A percentile compares a stretch with the other conserved stretches of the same genome.
phyloP scores from a whole-genome alignment of 1,284 basidiomycete genomes.

The Ganoderma sinense region DNA sequence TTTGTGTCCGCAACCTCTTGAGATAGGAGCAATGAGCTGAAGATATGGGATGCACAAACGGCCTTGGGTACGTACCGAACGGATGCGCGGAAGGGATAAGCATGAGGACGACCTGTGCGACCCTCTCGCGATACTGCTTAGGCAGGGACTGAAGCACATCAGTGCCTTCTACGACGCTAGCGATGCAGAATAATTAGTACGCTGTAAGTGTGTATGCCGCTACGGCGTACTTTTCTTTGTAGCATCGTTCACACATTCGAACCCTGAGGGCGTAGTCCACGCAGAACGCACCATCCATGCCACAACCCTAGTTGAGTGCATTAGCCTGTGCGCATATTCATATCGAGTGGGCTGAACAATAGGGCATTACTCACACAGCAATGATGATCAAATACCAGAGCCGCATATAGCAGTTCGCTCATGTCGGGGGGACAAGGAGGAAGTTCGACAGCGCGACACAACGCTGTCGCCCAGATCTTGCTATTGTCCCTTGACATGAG shows the following conservation, averaged over 20 bases:
- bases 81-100: neutral
- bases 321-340: too few species aligned
- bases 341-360: too few species aligned
- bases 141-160: neutral
- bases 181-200: too few species aligned
- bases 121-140: neutral
- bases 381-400: slow-evolving; percentile 30
- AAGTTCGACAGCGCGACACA: neutral
- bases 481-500: neutral
- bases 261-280: neutral
- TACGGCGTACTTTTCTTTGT: neutral
- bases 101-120: neutral
- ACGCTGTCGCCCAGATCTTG: neutral
- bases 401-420: slow-evolving; percentile 30
- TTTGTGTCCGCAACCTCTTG: neutral
- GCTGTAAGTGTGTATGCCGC: too few species aligned
- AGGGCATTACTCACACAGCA: neutral
- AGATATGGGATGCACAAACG: neutral
- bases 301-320: neutral
- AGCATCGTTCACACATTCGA: neutral
- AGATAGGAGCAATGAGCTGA: too few species aligned
- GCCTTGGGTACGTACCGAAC: neutral
- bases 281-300: neutral
- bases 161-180: neutral
- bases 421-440: neutral